A percentile compares a stretch with the other conserved stretches of the same genome.
These are phyloP conservation scores for Harringtonia aguacate DNA, from an alignment of 2,329 filamentous ascomycete genomes.

Conservation along the genomic window DNA sequence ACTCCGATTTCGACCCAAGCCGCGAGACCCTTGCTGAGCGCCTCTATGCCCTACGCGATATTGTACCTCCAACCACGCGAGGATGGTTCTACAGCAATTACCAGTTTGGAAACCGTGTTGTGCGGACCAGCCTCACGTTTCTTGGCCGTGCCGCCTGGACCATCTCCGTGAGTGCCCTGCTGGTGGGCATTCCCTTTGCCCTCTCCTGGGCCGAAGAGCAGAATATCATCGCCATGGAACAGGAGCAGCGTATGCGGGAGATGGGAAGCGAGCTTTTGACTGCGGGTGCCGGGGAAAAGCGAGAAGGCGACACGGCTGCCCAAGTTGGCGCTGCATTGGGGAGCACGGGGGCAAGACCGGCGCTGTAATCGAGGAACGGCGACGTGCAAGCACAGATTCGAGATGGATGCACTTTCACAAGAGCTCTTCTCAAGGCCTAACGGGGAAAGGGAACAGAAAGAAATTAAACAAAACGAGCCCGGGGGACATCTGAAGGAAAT, in stretches of 20 bases:
- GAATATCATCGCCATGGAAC: conserved; percentile 94
- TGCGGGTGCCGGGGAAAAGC: conserved; percentile 29
- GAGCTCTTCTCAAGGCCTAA: too few species aligned
- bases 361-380: conserved; percentile 30
- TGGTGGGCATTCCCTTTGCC: conserved; percentile 88
- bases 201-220: conserved; percentile 92
- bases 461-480: too few species aligned
- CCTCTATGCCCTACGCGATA: conserved; percentile 62
- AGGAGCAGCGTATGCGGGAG: conserved; percentile 93
- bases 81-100: conserved; percentile 54
- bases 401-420: too few species aligned
- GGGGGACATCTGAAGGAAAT: too few species aligned
- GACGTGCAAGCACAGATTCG: not conserved
- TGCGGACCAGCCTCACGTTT: conserved; percentile 54
- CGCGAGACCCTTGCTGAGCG: conserved; percentile 56
- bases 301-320: conserved; percentile 31
- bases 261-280: conserved; percentile 64
- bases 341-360: conserved; percentile 30
- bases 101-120: conserved; percentile 41
- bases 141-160: conserved; percentile 86
- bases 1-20: conserved; percentile 56
- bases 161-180: conserved; percentile 75
- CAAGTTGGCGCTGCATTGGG: conserved; percentile 40
- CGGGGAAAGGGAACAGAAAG: too few species aligned
- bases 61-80: conserved; percentile 62